phyloP scores from a whole-genome alignment of 371 early-diverging fungal species.

The Mucor irregularis region DNA sequence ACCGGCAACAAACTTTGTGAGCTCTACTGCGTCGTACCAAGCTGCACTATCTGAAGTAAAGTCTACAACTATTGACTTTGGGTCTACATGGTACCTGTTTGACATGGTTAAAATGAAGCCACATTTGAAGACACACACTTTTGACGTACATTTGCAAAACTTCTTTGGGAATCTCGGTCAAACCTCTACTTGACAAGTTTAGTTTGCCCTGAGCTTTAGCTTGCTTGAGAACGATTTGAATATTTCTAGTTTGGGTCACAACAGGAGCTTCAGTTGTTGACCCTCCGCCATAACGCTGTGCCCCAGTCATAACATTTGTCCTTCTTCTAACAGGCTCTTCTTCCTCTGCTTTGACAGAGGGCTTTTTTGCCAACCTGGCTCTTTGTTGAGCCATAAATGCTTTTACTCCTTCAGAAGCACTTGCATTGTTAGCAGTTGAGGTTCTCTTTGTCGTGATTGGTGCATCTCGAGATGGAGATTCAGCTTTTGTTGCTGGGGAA shows the following conservation, averaged over 20 bases:
- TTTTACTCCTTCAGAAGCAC: constrained; percentile 41
- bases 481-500: no score
- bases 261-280: constrained; percentile 17
- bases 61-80: constrained; percentile 57
- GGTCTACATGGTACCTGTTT: constrained; percentile 59
- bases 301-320: constrained; percentile 36
- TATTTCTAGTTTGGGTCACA: constrained; percentile 22
- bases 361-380: constrained; percentile 21
- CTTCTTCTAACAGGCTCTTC: constrained; percentile 1
- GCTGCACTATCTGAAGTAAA: constrained; percentile 50
- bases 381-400: constrained; percentile 51
- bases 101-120: background rate
- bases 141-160: constrained; percentile 56
- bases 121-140: background rate
- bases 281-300: constrained; percentile 29
- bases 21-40: constrained; percentile 68
- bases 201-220: constrained; percentile 61
- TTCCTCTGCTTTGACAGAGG: background rate
- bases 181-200: constrained; percentile 66
- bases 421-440: background rate
- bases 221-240: constrained; percentile 38
- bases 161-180: constrained; percentile 65
- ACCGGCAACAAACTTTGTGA: constrained; percentile 65
- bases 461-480: no score
- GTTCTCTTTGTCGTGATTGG: no score